Evolutionary conservation across 2,329 filamentous ascomycete species (phyloP), one percentile per base, ranked within the genome.

Genomic region (Talaromyces sp.): DNA sequence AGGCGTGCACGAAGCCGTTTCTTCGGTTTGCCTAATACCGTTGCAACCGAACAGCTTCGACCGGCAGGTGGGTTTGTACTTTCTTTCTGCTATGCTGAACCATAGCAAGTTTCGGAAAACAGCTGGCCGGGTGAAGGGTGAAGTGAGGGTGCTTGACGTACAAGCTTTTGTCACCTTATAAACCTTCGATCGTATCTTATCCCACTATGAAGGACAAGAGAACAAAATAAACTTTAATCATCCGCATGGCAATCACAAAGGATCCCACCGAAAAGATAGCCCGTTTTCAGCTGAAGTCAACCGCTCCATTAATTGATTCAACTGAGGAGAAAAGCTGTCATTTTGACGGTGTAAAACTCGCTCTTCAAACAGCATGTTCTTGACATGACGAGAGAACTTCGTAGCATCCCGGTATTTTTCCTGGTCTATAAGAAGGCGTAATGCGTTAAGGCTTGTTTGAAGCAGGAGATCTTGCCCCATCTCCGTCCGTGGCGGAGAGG

Each of bases 401-500:
- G 66, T 63, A 21, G 69, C 72, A 50, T 72, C 65, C 36, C 61
- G 61, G 46, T 65, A 62, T 8, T 66, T 63, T 36, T 68, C 66
- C 55, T 68, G 68, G 15, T 73, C 68, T 25, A 73, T 63, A 41
- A 73, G 65, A 21, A 77, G 55, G 28, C 70, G 69, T n/a, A 77
- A 68, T 6, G 69, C 73, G 51, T 75, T 70, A 36, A 75, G 70
- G 9, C 70, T 66, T n/a, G 69, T 65, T 2, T 64, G 65, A 39
- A 75, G 64, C 43, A 74, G 65, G 35, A 63, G 61, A 53, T 69
- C 70, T 19, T 66, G 67, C 21, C 65, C 61, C 41, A 36, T 37
- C 10, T 57, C 41, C 1, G 19, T 28, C 1, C 11, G 41, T 40
- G 53, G 22, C 3, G 31, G 39, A 15, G 25, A 6, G 8, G n/a